phyloP scores from a whole-genome alignment of 2,329 filamentous ascomycete species.

The Cytospora piceicola region DNA sequence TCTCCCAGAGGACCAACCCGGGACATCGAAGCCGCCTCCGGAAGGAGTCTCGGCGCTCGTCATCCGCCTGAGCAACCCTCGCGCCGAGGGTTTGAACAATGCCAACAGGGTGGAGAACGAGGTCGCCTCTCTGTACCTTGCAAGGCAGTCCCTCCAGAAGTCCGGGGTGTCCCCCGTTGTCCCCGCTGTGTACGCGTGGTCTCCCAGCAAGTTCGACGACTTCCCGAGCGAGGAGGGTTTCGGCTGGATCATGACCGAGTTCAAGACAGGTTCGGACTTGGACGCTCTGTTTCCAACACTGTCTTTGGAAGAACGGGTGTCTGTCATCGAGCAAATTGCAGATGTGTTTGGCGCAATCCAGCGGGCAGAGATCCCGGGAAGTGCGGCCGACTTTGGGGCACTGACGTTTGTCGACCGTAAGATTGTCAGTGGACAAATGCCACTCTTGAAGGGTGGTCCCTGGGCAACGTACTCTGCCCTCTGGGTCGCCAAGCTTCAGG shows the following conservation, averaged over 20 bases:
- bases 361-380: constrained; percentile 27
- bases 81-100: constrained; percentile 34
- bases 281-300: constrained; percentile 32
- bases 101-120: constrained; percentile 38
- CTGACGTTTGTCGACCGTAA: constrained; percentile 31
- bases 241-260: constrained; percentile 36
- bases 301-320: constrained; percentile 9
- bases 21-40: constrained; percentile 25
- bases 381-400: constrained; percentile 31
- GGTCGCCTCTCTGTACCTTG: constrained; percentile 34
- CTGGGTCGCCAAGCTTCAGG: constrained; percentile 28
- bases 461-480: constrained; percentile 31
- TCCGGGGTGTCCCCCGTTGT: constrained; percentile 25
- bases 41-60: constrained; percentile 31
- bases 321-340: constrained; percentile 35
- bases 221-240: constrained; percentile 21
- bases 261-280: constrained; percentile 34
- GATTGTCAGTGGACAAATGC: constrained; percentile 32
- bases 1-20: constrained; percentile 30
- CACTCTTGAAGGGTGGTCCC: constrained; percentile 30
- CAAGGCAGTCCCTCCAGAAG: constrained; percentile 28
- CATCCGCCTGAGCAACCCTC: constrained; percentile 36
- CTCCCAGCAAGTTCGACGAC: neutral
- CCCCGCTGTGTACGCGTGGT: constrained; percentile 36
- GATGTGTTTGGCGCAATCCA: constrained; percentile 33